Conservation (phyloP, 2,329 filamentous ascomycete species). For the Aureobasidium zeae region DNA sequence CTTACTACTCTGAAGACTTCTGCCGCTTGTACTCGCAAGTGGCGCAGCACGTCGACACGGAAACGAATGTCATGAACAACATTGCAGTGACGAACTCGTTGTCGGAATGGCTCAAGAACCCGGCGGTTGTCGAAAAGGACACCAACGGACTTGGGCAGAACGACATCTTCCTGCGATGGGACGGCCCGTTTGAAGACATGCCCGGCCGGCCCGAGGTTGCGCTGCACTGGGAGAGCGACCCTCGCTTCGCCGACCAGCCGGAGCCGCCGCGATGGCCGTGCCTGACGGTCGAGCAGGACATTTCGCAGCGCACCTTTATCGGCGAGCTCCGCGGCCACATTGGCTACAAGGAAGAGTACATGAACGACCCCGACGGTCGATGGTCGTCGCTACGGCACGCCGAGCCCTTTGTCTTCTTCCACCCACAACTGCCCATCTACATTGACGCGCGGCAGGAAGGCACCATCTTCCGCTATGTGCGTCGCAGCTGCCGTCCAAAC, state of each 20-base stretch:
- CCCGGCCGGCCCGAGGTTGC: conserved; percentile 43
- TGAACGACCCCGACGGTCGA: conserved; percentile 36
- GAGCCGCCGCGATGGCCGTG: conserved; percentile 61
- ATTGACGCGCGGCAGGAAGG: conserved; percentile 88
- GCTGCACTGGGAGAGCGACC: conserved; percentile 45
- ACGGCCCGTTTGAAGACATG: conserved; percentile 46
- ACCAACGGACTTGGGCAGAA: conserved; percentile 52
- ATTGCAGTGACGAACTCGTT: conserved; percentile 66
- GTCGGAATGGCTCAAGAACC: conserved; percentile 69
- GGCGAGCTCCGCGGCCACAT: conserved; percentile 60
- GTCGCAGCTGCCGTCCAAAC: conserved; percentile 85
- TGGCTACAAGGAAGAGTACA: conserved; percentile 40
- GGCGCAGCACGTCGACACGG: conserved; percentile 39
- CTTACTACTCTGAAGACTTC: conserved; percentile 49
- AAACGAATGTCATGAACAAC: conserved; percentile 69
- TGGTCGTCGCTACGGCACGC: conserved; percentile 42
- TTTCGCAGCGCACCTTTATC: conserved; percentile 47
- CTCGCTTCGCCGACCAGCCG: conserved; percentile 42
- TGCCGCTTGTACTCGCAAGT: conserved; percentile 45
- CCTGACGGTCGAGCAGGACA: conserved; percentile 46
- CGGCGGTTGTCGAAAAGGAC: conserved; percentile 57
- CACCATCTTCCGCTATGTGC: conserved; percentile 76
- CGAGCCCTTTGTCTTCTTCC: conserved; percentile 53
- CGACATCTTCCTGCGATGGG: conserved; percentile 61
- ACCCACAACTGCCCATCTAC: conserved; percentile 78